phyloP scores from a whole-genome alignment of 148 eudicot genomes.

The Nepenthes gracilis region DNA sequence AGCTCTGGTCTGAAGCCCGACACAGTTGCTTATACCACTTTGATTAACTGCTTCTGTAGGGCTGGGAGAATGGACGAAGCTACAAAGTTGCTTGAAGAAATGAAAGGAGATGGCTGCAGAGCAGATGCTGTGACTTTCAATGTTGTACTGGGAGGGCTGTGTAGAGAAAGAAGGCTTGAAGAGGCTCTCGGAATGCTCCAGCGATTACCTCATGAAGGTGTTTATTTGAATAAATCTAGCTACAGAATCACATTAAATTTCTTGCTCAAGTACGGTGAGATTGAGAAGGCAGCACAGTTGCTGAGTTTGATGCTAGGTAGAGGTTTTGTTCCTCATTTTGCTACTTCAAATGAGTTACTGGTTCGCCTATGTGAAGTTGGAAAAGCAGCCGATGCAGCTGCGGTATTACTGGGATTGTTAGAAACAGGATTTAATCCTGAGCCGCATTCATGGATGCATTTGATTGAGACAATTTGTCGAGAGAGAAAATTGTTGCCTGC shows the following conservation, averaged over 20 bases:
- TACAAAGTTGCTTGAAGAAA: slow-evolving; percentile 48
- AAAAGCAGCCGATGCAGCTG: slow-evolving; percentile 46
- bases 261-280: slow-evolving; percentile 45
- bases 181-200: slow-evolving; percentile 80
- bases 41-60: slow-evolving; percentile 60
- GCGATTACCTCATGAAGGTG: slow-evolving; percentile 57
- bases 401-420: slow-evolving; percentile 36
- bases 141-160: slow-evolving; percentile 57
- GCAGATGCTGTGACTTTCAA: slow-evolving; percentile 65
- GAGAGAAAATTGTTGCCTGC: slow-evolving; percentile 73
- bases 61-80: slow-evolving; percentile 51
- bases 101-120: slow-evolving; percentile 57
- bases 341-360: slow-evolving; percentile 67
- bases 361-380: slow-evolving; percentile 59
- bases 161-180: slow-evolving; percentile 34
- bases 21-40: slow-evolving; percentile 62
- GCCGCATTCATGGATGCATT: slow-evolving; percentile 45
- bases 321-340: slow-evolving; percentile 77
- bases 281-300: slow-evolving; percentile 49
- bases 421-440: slow-evolving; percentile 77
- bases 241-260: slow-evolving; percentile 56
- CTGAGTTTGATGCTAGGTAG: slow-evolving; percentile 67
- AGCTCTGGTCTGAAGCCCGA: slow-evolving; percentile 57
- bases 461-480: slow-evolving; percentile 58
- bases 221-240: slow-evolving; percentile 47